phyloP scores from a whole-genome alignment of 2,329 filamentous ascomycete species.

The Xylaria arbuscula region DNA sequence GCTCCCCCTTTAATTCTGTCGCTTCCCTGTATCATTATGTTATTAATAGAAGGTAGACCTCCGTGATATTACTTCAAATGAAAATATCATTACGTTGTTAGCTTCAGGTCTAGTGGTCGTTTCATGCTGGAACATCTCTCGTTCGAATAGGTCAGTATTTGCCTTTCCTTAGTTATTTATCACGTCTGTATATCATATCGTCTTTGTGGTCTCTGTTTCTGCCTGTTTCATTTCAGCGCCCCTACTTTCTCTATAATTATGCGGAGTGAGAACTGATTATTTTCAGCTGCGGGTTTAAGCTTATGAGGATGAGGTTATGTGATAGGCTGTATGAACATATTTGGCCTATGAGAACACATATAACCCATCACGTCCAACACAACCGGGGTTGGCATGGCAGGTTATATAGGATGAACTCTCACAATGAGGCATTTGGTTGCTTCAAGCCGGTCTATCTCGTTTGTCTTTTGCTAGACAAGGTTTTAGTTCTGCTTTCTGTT shows the following conservation, averaged over 20 bases:
- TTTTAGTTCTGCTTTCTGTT: not conserved
- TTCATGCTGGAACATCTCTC: not conserved
- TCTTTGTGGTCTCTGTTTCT: not conserved
- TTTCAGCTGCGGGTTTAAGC: not conserved
- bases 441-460: not conserved
- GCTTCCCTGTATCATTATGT: no score
- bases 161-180: not conserved
- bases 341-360: not conserved
- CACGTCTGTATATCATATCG: slow-evolving; percentile 11
- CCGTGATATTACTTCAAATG: no score
- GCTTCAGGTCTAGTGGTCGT: not conserved
- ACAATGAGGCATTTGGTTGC: not conserved
- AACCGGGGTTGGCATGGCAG: no score
- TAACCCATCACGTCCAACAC: no score
- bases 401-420: slow-evolving; percentile 16
- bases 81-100: no score
- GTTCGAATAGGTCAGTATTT: not conserved
- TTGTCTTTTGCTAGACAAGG: not conserved
- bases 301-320: not conserved
- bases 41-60: no score
- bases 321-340: not conserved
- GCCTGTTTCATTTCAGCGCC: not conserved
- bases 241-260: not conserved
- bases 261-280: slow-evolving; percentile 4
- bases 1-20: no score